Conservation (phyloP, 345 rosid species). For the Cochlearia excelsa region DNA sequence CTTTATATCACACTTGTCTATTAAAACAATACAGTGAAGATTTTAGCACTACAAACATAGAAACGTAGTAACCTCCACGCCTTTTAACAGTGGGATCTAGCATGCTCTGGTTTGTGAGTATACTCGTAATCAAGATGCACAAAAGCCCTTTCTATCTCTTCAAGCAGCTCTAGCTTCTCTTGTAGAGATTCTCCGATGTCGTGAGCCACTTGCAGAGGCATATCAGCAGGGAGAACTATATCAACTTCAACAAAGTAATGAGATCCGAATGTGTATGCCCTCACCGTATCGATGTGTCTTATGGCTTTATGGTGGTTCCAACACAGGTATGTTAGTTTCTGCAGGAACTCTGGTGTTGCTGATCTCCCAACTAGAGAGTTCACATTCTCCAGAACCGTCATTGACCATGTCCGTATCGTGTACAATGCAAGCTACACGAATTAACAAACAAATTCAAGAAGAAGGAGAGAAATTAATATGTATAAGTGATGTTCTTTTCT, state of each 20-base stretch:
- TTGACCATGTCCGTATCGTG: constrained; percentile 97
- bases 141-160: constrained; percentile 90
- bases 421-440: constrained; percentile 77
- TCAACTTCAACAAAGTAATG: constrained; percentile 98
- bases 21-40: no score
- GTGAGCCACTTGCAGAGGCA: constrained; percentile 91
- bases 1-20: no score
- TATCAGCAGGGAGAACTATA: constrained; percentile 79
- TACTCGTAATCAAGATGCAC: constrained; percentile 97
- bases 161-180: constrained; percentile 85
- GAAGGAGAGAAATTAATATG: constrained; percentile 1
- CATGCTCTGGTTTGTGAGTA: constrained; percentile 94
- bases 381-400: constrained; percentile 91
- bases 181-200: constrained; percentile 89
- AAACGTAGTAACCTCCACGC: no score
- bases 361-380: constrained; percentile 85
- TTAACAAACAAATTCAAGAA: not conserved
- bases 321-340: constrained; percentile 89
- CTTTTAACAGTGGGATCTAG: constrained; percentile 44
- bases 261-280: constrained; percentile 98
- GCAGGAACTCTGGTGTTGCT: constrained; percentile 83
- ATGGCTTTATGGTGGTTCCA: constrained; percentile 95
- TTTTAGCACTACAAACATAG: no score
- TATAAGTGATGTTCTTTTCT: not conserved
- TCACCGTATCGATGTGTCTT: constrained; percentile 87